These are phyloP conservation scores for Fusarium sp. DNA, from an alignment of 2,329 filamentous ascomycete species.

Conservation along the genomic window DNA sequence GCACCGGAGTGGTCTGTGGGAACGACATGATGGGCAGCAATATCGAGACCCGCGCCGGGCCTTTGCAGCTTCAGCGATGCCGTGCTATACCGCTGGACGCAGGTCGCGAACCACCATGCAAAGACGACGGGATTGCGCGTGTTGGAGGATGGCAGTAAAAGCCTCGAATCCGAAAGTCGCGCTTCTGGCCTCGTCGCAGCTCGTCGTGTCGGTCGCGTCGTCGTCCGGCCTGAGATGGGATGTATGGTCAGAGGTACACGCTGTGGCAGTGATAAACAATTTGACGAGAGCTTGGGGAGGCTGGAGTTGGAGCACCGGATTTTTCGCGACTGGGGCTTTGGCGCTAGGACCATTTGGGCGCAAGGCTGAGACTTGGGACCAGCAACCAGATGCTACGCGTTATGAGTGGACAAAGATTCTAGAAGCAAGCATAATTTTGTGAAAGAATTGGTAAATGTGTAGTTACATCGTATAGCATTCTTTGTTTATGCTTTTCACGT, in stretches of 20 bases:
- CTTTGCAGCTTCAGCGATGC: constrained; percentile 47
- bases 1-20: constrained; percentile 72
- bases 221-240: constrained; percentile 33
- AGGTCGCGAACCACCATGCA: constrained; percentile 49
- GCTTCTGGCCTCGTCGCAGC: constrained; percentile 14
- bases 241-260: constrained; percentile 35
- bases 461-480: neutral
- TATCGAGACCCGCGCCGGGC: constrained; percentile 45
- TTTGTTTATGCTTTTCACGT: neutral
- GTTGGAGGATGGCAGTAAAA: constrained; percentile 20
- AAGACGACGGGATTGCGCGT: constrained; percentile 36
- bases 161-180: constrained; percentile 29
- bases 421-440: neutral
- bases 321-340: constrained; percentile 51
- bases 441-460: neutral
- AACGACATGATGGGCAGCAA: constrained; percentile 63
- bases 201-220: constrained; percentile 37
- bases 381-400: constrained; percentile 34
- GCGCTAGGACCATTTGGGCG: constrained; percentile 51
- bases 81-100: constrained; percentile 38
- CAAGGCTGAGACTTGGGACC: constrained; percentile 47
- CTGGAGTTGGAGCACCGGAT: constrained; percentile 51
- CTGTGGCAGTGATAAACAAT: constrained; percentile 45
- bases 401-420: constrained; percentile 9
- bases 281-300: constrained; percentile 50